These are phyloP conservation scores for Acanthamoeba healyi DNA, from an alignment of 208 protist genomes.

Conservation along the genomic window DNA sequence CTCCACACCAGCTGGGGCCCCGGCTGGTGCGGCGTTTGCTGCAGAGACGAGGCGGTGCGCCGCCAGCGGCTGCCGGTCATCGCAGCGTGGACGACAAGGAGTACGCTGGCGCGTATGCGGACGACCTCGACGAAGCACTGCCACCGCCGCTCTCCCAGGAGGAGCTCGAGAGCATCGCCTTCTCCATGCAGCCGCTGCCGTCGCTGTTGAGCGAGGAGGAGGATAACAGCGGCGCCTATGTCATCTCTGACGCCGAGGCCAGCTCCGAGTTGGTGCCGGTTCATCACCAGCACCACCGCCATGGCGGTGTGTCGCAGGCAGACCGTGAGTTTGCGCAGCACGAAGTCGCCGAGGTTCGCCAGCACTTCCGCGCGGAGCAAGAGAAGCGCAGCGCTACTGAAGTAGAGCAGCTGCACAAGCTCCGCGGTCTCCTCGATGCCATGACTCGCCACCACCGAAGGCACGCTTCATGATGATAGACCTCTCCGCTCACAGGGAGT, in stretches of 20 bases:
- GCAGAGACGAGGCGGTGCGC: background rate
- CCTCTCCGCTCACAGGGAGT: too few relatives aligned
- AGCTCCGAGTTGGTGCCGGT: background rate
- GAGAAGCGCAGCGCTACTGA: background rate
- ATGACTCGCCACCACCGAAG: background rate
- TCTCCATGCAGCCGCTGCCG: background rate
- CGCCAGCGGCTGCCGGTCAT: background rate
- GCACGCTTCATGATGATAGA: background rate
- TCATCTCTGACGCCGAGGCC: background rate
- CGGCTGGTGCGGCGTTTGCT: background rate
- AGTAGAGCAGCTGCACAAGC: slow-evolving; percentile 14
- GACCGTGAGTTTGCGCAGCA: slow-evolving; percentile 3
- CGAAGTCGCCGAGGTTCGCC: background rate
- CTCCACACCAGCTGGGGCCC: background rate
- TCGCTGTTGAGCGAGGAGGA: background rate
- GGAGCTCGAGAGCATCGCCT: slow-evolving; percentile 8
- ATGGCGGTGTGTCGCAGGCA: background rate
- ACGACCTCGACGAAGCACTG: background rate
- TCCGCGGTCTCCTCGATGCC: background rate
- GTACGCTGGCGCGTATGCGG: background rate
- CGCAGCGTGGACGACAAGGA: background rate
- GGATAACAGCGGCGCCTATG: background rate
- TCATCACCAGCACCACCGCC: background rate
- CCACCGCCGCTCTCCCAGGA: background rate
- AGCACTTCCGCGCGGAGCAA: slow-evolving; percentile 1